Evolutionary conservation across 73 alveolate species (phyloP), one percentile per base, ranked within the genome.

Genomic region (Paramecium tetraurelia): DNA sequence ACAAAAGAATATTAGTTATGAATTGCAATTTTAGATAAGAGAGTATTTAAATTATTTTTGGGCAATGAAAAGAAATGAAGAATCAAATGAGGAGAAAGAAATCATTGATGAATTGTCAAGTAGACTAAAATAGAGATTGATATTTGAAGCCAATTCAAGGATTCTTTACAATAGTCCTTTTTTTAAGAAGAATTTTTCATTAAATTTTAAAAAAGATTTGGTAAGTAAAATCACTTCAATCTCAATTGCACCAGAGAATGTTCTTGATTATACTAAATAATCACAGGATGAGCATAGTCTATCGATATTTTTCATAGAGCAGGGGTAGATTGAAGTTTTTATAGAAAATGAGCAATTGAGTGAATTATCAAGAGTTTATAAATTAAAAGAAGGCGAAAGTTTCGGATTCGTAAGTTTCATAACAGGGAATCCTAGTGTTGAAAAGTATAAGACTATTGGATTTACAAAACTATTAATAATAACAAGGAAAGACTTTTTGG

Each of bases 21-120:
- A 63, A 41, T 33, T 89, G 29, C 35, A 72, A 46, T 31, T 14
- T 50, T 29, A 89, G 27, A 53, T 89, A 3, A 70, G 87, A 14
- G 69, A 68, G 31, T 89, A 89, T 89, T 50, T 89, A 29, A 89
- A 83, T 71, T 89, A 70, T 48, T 89, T 35, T 71, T 89, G 94
- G 94, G 36, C 43, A n/a, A 68, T 35, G 18, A 41, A 89, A 89
- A 70, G 48, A 44, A 53, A 48, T 27, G 69, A 89, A 29, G 85
- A 44, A 2, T 16, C 80, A 5, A 41, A 89, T 16, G 50, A 89
- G 72, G 92, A 70, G 27, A 33, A 41, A 22, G 76, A 89, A 71
- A 89, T 89, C 11, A 89, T 89, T 16, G 53, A 59, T 0, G 43
- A 89, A 46, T 33, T 89, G 7, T 83, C 94, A 4, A 48, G 43